Conservation (phyloP, 164 flowering plant genomes). For the Kingdonia uniflora region DNA sequence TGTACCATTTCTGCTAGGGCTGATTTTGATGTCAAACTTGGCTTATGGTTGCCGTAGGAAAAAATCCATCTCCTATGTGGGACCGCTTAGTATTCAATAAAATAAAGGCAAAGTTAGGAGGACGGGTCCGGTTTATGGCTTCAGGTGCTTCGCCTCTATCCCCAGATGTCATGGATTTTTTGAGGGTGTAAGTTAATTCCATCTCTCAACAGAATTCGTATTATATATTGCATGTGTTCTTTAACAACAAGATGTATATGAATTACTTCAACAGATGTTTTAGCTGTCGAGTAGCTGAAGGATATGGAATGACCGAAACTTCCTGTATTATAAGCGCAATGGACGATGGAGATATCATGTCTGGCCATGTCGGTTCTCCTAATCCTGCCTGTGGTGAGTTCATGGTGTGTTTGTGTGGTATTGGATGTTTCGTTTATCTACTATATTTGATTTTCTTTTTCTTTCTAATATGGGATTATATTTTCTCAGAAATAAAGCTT, state of each 20-base stretch:
- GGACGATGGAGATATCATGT: constrained; percentile 50
- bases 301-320: constrained; percentile 98
- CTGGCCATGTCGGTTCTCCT: constrained; percentile 96
- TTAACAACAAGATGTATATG: constrained; percentile 4
- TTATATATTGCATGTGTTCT: background rate
- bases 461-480: background rate
- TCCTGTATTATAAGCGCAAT: constrained; percentile 66
- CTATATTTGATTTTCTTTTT: background rate
- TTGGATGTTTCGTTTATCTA: background rate
- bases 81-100: constrained; percentile 91
- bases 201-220: background rate
- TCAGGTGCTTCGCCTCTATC: constrained; percentile 99
- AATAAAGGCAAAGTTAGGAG: constrained; percentile 84
- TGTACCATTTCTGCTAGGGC: too few relatives aligned
- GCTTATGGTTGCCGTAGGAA: constrained; percentile 36
- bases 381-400: constrained; percentile 87
- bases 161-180: constrained; percentile 88
- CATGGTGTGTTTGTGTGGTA: too few relatives aligned
- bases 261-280: constrained; percentile 54
- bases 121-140: constrained; percentile 68
- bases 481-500: constrained; percentile 74
- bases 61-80: constrained; percentile 88
- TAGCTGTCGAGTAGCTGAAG: constrained; percentile 72
- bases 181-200: constrained; percentile 68
- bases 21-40: too few relatives aligned